These are phyloP conservation scores for Pythium utonaiense DNA, from an alignment of 352 stramenopile genomes.

Conservation along the genomic window DNA sequence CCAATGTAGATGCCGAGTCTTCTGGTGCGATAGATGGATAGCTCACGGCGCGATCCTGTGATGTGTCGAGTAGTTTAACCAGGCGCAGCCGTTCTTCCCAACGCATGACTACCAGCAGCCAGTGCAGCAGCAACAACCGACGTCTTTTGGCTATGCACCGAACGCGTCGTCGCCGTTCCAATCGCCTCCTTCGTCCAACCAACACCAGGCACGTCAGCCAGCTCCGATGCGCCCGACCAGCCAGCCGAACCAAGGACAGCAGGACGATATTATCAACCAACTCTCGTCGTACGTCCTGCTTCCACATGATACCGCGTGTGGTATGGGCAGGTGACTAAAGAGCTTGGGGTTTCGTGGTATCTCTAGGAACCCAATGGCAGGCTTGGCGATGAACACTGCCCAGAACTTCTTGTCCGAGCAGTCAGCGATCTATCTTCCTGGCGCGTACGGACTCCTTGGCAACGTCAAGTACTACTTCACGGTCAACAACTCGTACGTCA, in stretches of 20 bases:
- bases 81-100: slow-evolving; percentile 17
- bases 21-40: too few species aligned
- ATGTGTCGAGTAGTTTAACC: slow-evolving; percentile 13
- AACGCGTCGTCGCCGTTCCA: slow-evolving; percentile 13
- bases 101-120: slow-evolving; percentile 23
- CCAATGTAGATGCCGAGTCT: too few species aligned
- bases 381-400: slow-evolving; percentile 80
- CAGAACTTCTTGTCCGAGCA: slow-evolving; percentile 83
- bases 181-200: not conserved
- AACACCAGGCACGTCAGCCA: slow-evolving; percentile 7
- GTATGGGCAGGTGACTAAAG: too few species aligned
- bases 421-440: slow-evolving; percentile 74
- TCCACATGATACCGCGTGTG: not conserved
- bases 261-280: slow-evolving; percentile 75
- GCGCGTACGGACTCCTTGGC: slow-evolving; percentile 73
- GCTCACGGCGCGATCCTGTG: too few species aligned
- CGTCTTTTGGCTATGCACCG: slow-evolving; percentile 14
- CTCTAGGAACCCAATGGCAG: slow-evolving; percentile 81
- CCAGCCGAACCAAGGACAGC: slow-evolving; percentile 22
- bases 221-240: slow-evolving; percentile 1
- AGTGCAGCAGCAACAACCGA: slow-evolving; percentile 19
- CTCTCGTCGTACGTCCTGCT: slow-evolving; percentile 46
- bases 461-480: slow-evolving; percentile 89
- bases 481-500: slow-evolving; percentile 89
- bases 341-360: slow-evolving; percentile 9